Conservation (phyloP, 2,329 filamentous ascomycete genomes). For the Clonostachys solani region DNA sequence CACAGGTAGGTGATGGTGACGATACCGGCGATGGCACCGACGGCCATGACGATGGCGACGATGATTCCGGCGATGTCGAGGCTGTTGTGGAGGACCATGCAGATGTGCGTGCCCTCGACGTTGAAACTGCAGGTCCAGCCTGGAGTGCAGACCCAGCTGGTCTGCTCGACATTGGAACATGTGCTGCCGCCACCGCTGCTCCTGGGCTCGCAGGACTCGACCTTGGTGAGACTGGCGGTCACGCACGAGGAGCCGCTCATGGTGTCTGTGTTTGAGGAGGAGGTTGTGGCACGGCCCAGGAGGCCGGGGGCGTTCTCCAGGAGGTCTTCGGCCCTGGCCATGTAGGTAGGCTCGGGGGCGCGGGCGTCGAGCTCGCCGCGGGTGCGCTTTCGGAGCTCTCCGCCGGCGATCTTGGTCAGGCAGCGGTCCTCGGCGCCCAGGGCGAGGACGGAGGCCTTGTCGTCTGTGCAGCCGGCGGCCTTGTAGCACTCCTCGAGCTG, state of each 20-base stretch:
- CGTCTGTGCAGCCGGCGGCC: slow-evolving; percentile 24
- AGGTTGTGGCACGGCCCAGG: background rate
- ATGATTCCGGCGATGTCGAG: slow-evolving; percentile 40
- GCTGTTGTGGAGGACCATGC: slow-evolving; percentile 30
- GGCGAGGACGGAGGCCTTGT: slow-evolving; percentile 21
- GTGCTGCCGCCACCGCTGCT: slow-evolving; percentile 16
- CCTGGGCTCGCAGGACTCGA: slow-evolving; percentile 1
- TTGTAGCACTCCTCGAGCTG: slow-evolving; percentile 32
- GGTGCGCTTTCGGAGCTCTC: slow-evolving; percentile 4
- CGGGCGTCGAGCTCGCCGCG: background rate
- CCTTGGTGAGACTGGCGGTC: slow-evolving; percentile 26
- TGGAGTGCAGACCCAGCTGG: slow-evolving; percentile 31
- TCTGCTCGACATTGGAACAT: slow-evolving; percentile 30
- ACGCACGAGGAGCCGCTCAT: slow-evolving; percentile 14
- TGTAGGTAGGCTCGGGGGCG: slow-evolving; percentile 8
- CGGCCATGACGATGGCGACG: slow-evolving; percentile 41
- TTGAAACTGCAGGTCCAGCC: slow-evolving; percentile 45
- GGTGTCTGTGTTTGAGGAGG: slow-evolving; percentile 12
- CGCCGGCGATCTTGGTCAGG: slow-evolving; percentile 13
- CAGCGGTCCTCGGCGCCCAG: slow-evolving; percentile 22
- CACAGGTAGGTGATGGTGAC: slow-evolving; percentile 42
- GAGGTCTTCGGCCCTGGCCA: slow-evolving; percentile 6
- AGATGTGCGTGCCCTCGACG: slow-evolving; percentile 24
- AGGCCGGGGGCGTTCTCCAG: slow-evolving; percentile 1
- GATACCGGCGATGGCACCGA: slow-evolving; percentile 29